Evolutionary conservation across 805 yeast species (phyloP).

Genomic region (Monosporozyma aerobia): DNA sequence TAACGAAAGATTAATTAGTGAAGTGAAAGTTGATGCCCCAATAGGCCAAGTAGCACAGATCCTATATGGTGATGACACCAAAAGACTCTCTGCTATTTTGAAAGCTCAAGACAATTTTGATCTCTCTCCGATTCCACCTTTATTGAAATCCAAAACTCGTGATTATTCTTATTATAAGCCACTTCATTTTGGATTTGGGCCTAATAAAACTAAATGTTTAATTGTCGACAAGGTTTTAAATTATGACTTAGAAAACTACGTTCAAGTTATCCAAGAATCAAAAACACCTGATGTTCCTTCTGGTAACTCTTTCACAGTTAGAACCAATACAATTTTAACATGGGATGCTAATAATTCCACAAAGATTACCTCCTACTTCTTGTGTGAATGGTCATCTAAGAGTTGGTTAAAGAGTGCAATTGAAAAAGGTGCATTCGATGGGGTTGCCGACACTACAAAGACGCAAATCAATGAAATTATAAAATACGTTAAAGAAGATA

Average conservation of each 20-base stretch:
- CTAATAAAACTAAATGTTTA: constrained; percentile 61
- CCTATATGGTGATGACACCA: constrained; percentile 54
- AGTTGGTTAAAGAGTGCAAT: constrained; percentile 73
- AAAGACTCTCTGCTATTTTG: constrained; percentile 37
- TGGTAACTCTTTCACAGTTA: constrained; percentile 57
- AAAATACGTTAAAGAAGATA: constrained; percentile 18
- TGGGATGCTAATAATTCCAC: constrained; percentile 60
- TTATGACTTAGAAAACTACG: constrained; percentile 39
- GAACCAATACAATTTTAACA: constrained; percentile 46
- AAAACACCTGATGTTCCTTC: constrained; percentile 80
- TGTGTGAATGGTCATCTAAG: constrained; percentile 62
- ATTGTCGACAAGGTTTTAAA: constrained; percentile 52
- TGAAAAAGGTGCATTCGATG: constrained; percentile 65
- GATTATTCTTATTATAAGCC: constrained; percentile 55
- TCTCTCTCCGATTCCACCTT: constrained; percentile 39
- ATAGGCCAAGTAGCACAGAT: constrained; percentile 52
- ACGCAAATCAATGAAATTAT: constrained; percentile 41
- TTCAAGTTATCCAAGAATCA: constrained; percentile 47
- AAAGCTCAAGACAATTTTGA: constrained; percentile 56
- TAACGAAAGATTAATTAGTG: constrained; percentile 48
- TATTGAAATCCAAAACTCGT: constrained; percentile 34
- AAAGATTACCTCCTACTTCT: constrained; percentile 42
- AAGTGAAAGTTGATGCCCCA: constrained; percentile 52
- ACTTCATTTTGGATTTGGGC: constrained; percentile 59
- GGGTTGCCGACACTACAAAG: constrained; percentile 53